Evolutionary conservation across 2,329 filamentous ascomycete species (phyloP).

Genomic region (Cadophora sp.): DNA sequence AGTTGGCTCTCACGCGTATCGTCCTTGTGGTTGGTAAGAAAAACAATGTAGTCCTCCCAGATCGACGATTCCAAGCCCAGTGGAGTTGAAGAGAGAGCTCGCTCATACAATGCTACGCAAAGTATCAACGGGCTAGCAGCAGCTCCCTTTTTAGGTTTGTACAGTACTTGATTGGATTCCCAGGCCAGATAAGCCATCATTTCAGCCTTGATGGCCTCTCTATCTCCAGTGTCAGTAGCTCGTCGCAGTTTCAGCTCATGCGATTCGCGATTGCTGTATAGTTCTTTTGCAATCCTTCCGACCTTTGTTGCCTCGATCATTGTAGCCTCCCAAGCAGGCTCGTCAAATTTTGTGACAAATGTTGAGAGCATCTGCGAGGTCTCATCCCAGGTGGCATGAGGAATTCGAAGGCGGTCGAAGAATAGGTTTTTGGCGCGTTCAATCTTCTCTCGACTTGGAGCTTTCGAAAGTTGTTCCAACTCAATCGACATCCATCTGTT

Average conservation of each 20-base stretch:
- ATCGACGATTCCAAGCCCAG: constrained; percentile 76
- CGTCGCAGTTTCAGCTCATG: constrained; percentile 71
- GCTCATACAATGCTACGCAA: constrained; percentile 74
- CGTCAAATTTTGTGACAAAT: constrained; percentile 75
- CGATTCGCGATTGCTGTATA: constrained; percentile 68
- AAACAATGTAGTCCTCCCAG: constrained; percentile 76
- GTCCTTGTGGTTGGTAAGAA: constrained; percentile 36
- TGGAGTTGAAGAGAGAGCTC: constrained; percentile 67
- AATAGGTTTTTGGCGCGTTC: constrained; percentile 73
- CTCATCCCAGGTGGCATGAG: constrained; percentile 76
- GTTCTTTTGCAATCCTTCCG: constrained; percentile 67
- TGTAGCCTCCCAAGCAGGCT: constrained; percentile 72
- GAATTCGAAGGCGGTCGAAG: constrained; percentile 72
- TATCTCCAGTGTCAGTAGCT: constrained; percentile 62
- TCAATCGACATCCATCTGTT: constrained; percentile 78
- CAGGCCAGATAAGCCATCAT: constrained; percentile 80
- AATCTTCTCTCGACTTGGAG: constrained; percentile 61
- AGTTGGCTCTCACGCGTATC: constrained; percentile 46
- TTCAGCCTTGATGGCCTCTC: constrained; percentile 57
- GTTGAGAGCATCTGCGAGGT: constrained; percentile 78
- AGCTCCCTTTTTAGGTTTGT: constrained; percentile 56
- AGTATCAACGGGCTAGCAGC: constrained; percentile 55
- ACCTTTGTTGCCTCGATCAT: constrained; percentile 73
- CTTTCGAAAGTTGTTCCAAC: constrained; percentile 68
- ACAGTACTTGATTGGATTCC: constrained; percentile 72